phyloP scores from a whole-genome alignment of 225 moss, liverwort and hornwort species.

The Polytrichum formosum region DNA sequence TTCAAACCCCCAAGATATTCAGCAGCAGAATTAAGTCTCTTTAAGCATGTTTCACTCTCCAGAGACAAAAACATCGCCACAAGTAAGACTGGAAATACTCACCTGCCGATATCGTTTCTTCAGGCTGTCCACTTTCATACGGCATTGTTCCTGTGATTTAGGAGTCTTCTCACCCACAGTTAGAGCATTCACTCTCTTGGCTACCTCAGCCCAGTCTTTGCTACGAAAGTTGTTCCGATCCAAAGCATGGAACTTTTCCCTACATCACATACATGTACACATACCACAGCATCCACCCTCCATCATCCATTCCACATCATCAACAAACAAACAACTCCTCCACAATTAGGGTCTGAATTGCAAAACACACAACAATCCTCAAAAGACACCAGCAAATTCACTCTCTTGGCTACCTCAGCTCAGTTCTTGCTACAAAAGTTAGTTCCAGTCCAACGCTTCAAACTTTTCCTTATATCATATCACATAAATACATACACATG shows the following conservation, averaged over 20 bases:
- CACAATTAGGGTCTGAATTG: too few species aligned
- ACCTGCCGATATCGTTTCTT: conserved; percentile 73
- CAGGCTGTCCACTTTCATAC: conserved; percentile 71
- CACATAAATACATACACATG: neutral
- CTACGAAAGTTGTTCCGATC: conserved; percentile 71
- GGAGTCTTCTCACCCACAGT: conserved; percentile 58
- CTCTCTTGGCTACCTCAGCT: conserved; percentile 58
- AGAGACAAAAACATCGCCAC: too few species aligned
- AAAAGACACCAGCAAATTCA: conserved; percentile 10
- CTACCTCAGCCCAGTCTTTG: conserved; percentile 65
- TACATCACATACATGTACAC: neutral
- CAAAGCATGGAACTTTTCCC: conserved; percentile 64
- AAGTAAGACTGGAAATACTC: neutral
- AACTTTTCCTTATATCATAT: conserved; percentile 43
- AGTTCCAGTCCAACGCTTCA: conserved; percentile 32
- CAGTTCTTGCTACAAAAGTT: conserved; percentile 56
- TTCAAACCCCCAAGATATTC: too few species aligned
- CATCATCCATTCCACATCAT: too few species aligned
- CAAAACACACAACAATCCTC: too few species aligned
- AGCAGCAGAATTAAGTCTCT: too few species aligned
- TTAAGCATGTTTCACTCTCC: too few species aligned
- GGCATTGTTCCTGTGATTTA: conserved; percentile 67
- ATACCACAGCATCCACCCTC: too few species aligned
- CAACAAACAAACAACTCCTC: too few species aligned
- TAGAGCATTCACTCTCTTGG: conserved; percentile 49